A percentile compares a stretch with the other conserved stretches of the same genome.
These are phyloP conservation scores for Hypoxylon crocopeplum DNA, from an alignment of 495 filamentous ascomycete genomes.

Conservation along the genomic window DNA sequence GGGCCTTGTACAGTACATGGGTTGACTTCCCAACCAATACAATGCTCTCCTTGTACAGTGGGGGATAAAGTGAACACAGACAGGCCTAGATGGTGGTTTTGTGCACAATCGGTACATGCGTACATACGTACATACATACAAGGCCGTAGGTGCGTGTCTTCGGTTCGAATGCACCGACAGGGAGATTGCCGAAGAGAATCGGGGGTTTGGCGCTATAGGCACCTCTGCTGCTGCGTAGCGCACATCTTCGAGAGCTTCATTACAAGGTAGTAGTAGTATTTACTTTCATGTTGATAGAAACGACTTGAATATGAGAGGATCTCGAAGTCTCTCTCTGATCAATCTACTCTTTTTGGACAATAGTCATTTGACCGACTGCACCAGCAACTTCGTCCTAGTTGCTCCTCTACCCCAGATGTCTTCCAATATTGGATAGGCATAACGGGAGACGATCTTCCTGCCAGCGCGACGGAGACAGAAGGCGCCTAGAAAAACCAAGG, in stretches of 20 bases:
- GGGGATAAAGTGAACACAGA: conserved; percentile 23
- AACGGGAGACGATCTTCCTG: background rate
- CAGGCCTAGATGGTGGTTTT: conserved; percentile 23
- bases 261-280: too few relatives aligned
- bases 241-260: too few relatives aligned
- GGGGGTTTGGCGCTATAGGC: conserved; percentile 1
- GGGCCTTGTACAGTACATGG: conserved; percentile 33
- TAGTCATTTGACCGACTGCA: too few relatives aligned
- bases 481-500: conserved; percentile 2
- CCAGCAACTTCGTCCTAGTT: background rate
- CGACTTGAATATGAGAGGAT: too few relatives aligned
- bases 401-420: background rate
- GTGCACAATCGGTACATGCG: conserved; percentile 12
- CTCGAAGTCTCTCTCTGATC: too few relatives aligned
- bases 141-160: background rate
- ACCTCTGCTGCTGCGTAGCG: too few relatives aligned
- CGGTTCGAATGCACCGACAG: conserved; percentile 7
- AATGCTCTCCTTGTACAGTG: conserved; percentile 26
- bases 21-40: conserved; percentile 34
- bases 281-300: too few relatives aligned
- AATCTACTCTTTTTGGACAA: too few relatives aligned
- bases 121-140: conserved; percentile 5
- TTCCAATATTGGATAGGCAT: background rate
- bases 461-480: background rate
- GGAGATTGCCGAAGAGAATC: conserved; percentile 31